phyloP scores from a whole-genome alignment of 768 basidiomycete genomes.

The Auricularia sp. region DNA sequence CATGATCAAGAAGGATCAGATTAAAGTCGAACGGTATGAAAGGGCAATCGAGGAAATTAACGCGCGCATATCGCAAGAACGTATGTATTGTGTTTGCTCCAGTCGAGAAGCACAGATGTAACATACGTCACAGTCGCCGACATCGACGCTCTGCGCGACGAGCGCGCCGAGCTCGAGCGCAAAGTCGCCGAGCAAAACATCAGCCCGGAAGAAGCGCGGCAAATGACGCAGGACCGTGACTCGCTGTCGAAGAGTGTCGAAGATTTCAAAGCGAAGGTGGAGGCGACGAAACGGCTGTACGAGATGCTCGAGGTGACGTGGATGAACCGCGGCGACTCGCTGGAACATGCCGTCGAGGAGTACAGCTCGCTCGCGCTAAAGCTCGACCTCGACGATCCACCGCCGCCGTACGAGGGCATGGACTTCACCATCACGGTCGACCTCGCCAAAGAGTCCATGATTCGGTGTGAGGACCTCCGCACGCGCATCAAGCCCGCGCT shows the following conservation, averaged over 20 bases:
- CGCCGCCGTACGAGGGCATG: slow-evolving; percentile 55
- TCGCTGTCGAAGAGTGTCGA: slow-evolving; percentile 61
- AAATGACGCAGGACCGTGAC: slow-evolving; percentile 87
- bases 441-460: slow-evolving; percentile 53
- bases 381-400: slow-evolving; percentile 68
- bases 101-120: too few species aligned
- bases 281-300: slow-evolving; percentile 60
- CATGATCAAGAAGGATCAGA: slow-evolving; percentile 51
- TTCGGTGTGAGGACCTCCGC: slow-evolving; percentile 60
- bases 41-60: slow-evolving; percentile 43
- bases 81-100: slow-evolving; percentile 23
- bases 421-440: slow-evolving; percentile 79
- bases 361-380: slow-evolving; percentile 69
- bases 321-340: slow-evolving; percentile 64
- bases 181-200: slow-evolving; percentile 83
- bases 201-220: slow-evolving; percentile 79
- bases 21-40: slow-evolving; percentile 12
- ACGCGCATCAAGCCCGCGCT: slow-evolving; percentile 71
- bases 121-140: slow-evolving; percentile 36
- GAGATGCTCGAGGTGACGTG: slow-evolving; percentile 79
- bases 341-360: slow-evolving; percentile 72
- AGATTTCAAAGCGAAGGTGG: slow-evolving; percentile 65
- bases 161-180: slow-evolving; percentile 51
- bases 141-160: slow-evolving; percentile 52
- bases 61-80: slow-evolving; percentile 55